Percentiles rank a stretch among this genome's conserved stretches.
phyloP scores from a whole-genome alignment of 768 basidiomycete genomes.

The Lentinula aciculospora region DNA sequence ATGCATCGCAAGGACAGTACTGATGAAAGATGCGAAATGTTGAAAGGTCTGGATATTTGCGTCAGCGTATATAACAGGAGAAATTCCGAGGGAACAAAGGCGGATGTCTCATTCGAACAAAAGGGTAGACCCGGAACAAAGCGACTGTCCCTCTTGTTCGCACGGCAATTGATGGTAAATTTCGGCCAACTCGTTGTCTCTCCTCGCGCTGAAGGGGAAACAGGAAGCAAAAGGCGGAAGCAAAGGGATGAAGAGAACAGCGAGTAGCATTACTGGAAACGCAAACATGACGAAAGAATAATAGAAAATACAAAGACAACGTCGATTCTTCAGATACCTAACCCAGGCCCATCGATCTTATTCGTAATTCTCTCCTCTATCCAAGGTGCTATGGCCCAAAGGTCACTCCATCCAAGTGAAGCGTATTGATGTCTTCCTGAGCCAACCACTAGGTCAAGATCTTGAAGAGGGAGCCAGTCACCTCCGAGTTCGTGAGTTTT shows the following conservation, averaged over 20 bases:
- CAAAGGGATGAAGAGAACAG: background rate
- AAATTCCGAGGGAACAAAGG: too few relatives aligned
- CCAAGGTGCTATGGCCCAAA: constrained; percentile 75
- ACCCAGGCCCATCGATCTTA: constrained; percentile 65
- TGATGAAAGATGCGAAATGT: too few relatives aligned
- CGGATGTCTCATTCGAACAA: background rate
- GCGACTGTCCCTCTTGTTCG: background rate
- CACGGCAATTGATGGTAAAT: background rate
- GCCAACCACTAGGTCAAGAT: constrained; percentile 41
- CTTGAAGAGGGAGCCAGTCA: constrained; percentile 34
- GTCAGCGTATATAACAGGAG: too few relatives aligned
- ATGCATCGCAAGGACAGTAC: too few relatives aligned
- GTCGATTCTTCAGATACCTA: constrained; percentile 38
- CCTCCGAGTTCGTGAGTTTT: constrained; percentile 30
- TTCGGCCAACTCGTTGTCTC: too few relatives aligned
- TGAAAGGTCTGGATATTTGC: background rate
- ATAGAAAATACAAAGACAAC: background rate
- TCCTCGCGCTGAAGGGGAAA: too few relatives aligned
- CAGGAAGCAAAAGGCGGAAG: background rate
- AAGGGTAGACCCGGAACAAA: background rate
- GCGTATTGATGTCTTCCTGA: constrained; percentile 54
- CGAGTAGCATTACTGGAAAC: background rate
- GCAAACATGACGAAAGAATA: background rate
- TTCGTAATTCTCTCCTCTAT: constrained; percentile 60
- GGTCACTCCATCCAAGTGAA: constrained; percentile 65